These are phyloP conservation scores for Termitomyces sp. DNA, from an alignment of 768 basidiomycete species.

Conservation along the genomic window DNA sequence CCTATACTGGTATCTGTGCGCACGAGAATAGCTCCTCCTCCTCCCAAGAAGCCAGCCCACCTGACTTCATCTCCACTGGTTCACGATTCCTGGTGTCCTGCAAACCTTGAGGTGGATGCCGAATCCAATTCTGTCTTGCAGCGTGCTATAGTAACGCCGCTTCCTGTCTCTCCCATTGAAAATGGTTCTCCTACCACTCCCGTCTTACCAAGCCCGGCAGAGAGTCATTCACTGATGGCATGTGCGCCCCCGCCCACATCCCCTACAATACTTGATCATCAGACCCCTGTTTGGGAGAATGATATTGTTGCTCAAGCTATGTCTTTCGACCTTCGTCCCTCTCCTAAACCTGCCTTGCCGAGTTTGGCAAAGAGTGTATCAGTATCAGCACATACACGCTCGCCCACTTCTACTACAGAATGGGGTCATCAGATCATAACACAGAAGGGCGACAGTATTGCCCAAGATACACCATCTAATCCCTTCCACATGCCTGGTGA, in stretches of 20 bases:
- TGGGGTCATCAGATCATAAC: background rate
- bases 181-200: constrained; percentile 1
- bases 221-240: background rate
- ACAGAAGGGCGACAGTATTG: background rate
- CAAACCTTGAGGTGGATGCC: constrained; percentile 5
- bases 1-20: constrained; percentile 27
- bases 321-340: background rate
- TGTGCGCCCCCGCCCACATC: background rate
- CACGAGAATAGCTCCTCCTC: constrained; percentile 19
- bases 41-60: constrained; percentile 17
- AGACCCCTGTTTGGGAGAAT: background rate
- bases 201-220: background rate
- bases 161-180: constrained; percentile 31
- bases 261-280: background rate
- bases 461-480: background rate
- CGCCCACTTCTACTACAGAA: background rate
- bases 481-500: background rate
- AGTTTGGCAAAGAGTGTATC: background rate
- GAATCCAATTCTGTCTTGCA: constrained; percentile 22
- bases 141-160: constrained; percentile 28
- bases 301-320: background rate
- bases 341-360: background rate
- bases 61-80: constrained; percentile 24
- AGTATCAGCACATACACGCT: background rate
- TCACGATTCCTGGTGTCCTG: constrained; percentile 14